phyloP scores from a whole-genome alignment of 2,329 filamentous ascomycete species.

The Torrubiella hemipterigena region DNA sequence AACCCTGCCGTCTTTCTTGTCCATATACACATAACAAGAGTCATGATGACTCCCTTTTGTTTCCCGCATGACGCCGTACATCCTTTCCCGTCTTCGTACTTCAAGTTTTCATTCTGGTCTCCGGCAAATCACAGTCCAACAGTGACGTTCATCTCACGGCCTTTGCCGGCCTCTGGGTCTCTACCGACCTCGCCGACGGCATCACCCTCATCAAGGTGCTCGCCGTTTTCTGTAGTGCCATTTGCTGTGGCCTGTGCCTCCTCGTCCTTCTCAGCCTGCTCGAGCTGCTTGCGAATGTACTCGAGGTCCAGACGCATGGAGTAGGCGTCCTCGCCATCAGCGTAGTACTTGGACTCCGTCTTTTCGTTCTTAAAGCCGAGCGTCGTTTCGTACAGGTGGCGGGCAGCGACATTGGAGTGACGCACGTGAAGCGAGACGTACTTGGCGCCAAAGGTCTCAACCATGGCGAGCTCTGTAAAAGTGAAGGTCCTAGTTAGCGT shows the following conservation, averaged over 20 bases:
- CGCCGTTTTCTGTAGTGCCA: constrained; percentile 23
- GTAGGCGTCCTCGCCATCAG: constrained; percentile 92
- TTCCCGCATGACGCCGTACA: not conserved
- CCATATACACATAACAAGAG: no score
- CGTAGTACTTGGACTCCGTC: constrained; percentile 84
- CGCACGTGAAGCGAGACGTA: constrained; percentile 96
- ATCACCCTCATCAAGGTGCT: constrained; percentile 52
- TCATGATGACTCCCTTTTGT: constrained; percentile 1
- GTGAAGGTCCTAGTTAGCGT: constrained; percentile 2
- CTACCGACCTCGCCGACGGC: constrained; percentile 55
- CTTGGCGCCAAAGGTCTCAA: constrained; percentile 79
- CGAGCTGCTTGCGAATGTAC: constrained; percentile 38
- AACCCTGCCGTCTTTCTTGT: no score
- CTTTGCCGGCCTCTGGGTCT: constrained; percentile 27
- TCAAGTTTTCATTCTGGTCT: constrained; percentile 61
- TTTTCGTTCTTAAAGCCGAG: constrained; percentile 82
- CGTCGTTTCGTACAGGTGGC: constrained; percentile 86
- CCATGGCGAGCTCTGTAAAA: constrained; percentile 76
- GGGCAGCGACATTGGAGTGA: constrained; percentile 80
- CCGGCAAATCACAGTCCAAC: constrained; percentile 70
- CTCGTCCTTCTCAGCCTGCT: constrained; percentile 30
- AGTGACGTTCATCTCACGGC: constrained; percentile 71
- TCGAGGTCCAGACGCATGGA: constrained; percentile 83
- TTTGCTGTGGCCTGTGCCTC: constrained; percentile 22
- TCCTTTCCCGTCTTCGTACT: constrained; percentile 25